phyloP scores from a whole-genome alignment of 139 green algal species.

The Monoraphidium neglectum region DNA sequence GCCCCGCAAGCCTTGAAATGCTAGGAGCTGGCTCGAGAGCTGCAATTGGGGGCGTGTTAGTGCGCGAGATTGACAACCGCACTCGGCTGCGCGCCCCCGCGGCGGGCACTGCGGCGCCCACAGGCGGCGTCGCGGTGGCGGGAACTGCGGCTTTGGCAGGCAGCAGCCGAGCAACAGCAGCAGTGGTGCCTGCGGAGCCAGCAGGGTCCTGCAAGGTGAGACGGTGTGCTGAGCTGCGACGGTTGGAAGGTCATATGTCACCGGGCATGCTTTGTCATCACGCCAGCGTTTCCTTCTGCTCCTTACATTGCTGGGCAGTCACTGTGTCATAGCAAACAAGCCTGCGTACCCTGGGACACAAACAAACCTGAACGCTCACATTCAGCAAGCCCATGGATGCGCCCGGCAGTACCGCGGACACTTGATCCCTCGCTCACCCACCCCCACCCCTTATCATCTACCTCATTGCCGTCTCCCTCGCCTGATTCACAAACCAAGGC shows the following conservation, averaged over 20 bases:
- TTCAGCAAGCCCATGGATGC: no score
- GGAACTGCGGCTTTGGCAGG: conserved; percentile 3
- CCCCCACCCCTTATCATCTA: no score
- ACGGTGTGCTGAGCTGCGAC: conserved; percentile 41
- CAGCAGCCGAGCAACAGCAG: neutral
- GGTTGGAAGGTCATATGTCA: no score
- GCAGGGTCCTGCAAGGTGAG: conserved; percentile 74
- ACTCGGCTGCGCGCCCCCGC: neutral
- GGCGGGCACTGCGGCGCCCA: neutral
- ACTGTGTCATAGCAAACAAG: neutral
- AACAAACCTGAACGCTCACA: no score
- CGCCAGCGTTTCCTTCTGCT: no score
- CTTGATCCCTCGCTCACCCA: no score
- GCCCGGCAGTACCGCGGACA: no score
- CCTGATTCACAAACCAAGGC: neutral
- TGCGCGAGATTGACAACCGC: conserved; percentile 83
- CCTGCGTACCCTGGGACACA: no score
- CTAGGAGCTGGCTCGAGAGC: conserved; percentile 54
- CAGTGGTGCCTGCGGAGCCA: conserved; percentile 49
- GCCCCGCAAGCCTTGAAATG: conserved; percentile 18
- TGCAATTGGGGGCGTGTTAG: conserved; percentile 87
- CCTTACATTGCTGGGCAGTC: neutral
- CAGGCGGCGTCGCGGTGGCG: neutral
- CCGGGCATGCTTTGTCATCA: no score
- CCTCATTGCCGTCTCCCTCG: no score